Evolutionary conservation across 2,329 filamentous ascomycete genomes (phyloP).

Genomic region (Alternaria infectoria): DNA sequence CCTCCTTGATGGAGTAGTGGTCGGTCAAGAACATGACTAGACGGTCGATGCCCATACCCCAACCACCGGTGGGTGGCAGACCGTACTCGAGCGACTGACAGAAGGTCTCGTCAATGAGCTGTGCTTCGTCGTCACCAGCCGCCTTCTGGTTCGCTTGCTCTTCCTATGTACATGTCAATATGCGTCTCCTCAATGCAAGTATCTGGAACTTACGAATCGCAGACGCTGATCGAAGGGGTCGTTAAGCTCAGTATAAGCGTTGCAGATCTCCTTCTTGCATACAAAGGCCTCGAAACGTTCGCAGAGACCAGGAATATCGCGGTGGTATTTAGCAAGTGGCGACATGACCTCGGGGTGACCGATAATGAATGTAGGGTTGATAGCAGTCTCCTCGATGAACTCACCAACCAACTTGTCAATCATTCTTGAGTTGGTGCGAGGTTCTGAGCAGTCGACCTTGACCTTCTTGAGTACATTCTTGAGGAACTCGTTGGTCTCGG

Average conservation of each 20-base stretch:
- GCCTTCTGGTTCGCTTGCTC: slow-evolving; percentile 93
- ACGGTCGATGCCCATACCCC: slow-evolving; percentile 95
- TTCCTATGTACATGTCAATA: slow-evolving; percentile 49
- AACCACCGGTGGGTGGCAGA: slow-evolving; percentile 88
- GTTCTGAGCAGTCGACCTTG: slow-evolving; percentile 86
- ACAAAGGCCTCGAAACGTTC: slow-evolving; percentile 98
- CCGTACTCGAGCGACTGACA: slow-evolving; percentile 88
- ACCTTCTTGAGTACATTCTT: slow-evolving; percentile 78
- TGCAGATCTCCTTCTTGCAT: slow-evolving; percentile 95
- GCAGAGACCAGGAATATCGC: slow-evolving; percentile 77
- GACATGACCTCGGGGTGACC: slow-evolving; percentile 90
- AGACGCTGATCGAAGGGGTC: slow-evolving; percentile 90
- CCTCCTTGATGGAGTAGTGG: slow-evolving; percentile 95
- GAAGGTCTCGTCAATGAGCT: slow-evolving; percentile 95
- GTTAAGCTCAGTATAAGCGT: slow-evolving; percentile 98
- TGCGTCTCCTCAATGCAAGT: not conserved
- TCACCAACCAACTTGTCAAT: slow-evolving; percentile 92
- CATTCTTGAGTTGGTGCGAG: slow-evolving; percentile 93
- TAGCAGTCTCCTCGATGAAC: slow-evolving; percentile 91
- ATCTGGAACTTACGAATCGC: slow-evolving; percentile 61
- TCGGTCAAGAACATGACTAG: slow-evolving; percentile 95
- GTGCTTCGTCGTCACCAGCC: slow-evolving; percentile 95
- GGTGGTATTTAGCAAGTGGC: slow-evolving; percentile 94
- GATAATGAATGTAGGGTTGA: slow-evolving; percentile 91
- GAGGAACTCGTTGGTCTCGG: slow-evolving; percentile 88